Evolutionary conservation across 2,329 filamentous ascomycete genomes (phyloP).

Genomic region (Lomentospora prolificans): DNA sequence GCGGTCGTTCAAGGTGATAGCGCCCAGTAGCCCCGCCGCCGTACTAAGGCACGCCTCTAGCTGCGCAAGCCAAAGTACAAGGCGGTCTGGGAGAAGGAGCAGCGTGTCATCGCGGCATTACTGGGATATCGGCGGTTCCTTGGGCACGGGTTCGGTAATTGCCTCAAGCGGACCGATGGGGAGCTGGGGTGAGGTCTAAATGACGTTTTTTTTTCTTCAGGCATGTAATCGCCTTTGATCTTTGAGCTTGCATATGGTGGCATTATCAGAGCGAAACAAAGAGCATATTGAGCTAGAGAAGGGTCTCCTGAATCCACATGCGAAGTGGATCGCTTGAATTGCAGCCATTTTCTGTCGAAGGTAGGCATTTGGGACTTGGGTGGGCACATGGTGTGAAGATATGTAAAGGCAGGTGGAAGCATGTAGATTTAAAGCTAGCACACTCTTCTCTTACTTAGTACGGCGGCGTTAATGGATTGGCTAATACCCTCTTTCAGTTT

Average conservation of each 20-base stretch:
- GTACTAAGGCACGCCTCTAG: constrained; percentile 47
- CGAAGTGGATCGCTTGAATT: no score
- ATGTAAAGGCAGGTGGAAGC: background rate
- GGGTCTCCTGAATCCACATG: no score
- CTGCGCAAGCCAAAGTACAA: constrained; percentile 81
- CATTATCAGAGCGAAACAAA: no score
- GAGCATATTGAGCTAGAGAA: no score
- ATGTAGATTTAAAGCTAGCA: background rate
- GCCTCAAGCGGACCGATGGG: constrained; percentile 59
- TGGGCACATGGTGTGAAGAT: background rate
- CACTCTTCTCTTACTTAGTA: background rate
- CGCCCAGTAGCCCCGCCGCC: constrained; percentile 38
- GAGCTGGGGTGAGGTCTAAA: constrained; percentile 65
- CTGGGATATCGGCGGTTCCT: constrained; percentile 80
- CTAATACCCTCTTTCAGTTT: background rate
- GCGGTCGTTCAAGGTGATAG: constrained; percentile 45
- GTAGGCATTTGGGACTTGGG: background rate
- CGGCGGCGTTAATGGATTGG: background rate
- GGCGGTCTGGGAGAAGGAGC: constrained; percentile 57
- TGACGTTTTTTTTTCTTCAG: background rate
- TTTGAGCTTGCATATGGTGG: background rate
- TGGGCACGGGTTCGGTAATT: constrained; percentile 65
- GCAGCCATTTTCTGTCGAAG: no score
- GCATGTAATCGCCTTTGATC: background rate
- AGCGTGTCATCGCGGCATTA: constrained; percentile 73